These are phyloP conservation scores for Sinapis alba DNA, from an alignment of 441 rosid species.

Conservation along the genomic window DNA sequence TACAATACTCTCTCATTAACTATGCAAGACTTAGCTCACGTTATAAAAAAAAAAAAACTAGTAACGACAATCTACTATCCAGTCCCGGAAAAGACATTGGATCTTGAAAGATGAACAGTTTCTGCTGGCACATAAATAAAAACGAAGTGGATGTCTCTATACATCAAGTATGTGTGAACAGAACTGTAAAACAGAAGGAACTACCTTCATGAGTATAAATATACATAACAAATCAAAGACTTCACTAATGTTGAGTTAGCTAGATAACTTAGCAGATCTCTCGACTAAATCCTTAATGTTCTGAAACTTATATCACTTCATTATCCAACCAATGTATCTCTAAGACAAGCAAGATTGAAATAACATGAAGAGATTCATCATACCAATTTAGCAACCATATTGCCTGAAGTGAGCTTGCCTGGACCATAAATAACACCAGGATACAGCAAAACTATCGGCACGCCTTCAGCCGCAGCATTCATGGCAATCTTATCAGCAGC, in stretches of 20 bases:
- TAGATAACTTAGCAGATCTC: neutral
- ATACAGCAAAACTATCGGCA: conserved; percentile 64
- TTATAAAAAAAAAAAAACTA: neutral
- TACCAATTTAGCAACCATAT: conserved; percentile 73
- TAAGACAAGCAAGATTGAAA: neutral
- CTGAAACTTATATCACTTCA: neutral
- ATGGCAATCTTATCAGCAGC: conserved; percentile 76
- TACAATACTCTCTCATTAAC: neutral
- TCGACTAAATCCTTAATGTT: neutral
- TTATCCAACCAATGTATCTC: neutral
- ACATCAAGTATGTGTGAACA: neutral
- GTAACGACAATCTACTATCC: neutral
- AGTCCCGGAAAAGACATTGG: neutral
- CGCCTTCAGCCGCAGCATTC: conserved; percentile 69
- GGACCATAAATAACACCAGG: conserved; percentile 91
- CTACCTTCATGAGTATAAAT: neutral
- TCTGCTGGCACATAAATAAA: neutral
- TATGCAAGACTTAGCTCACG: neutral
- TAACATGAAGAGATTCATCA: conserved; percentile 10
- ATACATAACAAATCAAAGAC: neutral
- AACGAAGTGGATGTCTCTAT: neutral
- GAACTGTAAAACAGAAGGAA: neutral
- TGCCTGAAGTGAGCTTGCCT: conserved; percentile 81
- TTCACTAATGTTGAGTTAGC: neutral
- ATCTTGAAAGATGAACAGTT: neutral